Evolutionary conservation across 148 eudicot genomes (phyloP).

Genomic region (Gaultheria prostrata): DNA sequence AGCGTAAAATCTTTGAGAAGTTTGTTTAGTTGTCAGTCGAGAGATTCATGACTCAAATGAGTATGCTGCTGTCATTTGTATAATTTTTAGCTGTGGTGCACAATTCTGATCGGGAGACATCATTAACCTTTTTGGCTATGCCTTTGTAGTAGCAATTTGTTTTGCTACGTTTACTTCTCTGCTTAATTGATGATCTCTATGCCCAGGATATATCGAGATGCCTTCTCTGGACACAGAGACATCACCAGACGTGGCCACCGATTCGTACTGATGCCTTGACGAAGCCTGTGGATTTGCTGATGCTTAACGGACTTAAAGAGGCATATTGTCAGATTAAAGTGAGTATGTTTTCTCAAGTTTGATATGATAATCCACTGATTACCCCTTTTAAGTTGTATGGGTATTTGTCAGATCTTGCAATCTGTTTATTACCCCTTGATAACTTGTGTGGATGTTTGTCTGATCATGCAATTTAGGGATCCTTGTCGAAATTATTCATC

Average conservation of each 20-base stretch:
- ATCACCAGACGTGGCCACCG: constrained; percentile 99
- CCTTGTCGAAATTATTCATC: background rate
- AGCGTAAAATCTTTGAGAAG: background rate
- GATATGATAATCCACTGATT: background rate
- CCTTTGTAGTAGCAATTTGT: background rate
- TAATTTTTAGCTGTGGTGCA: background rate
- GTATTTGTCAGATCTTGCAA: background rate
- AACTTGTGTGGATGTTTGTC: background rate
- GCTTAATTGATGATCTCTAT: background rate
- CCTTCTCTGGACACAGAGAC: constrained; percentile 97
- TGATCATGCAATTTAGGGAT: background rate
- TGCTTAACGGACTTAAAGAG: constrained; percentile 91
- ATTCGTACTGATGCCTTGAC: constrained; percentile 85
- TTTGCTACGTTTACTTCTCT: constrained; percentile 4
- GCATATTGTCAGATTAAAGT: constrained; percentile 83
- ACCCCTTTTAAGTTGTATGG: background rate
- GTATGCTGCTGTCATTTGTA: background rate
- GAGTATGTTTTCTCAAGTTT: constrained; percentile 22
- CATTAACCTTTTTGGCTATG: background rate
- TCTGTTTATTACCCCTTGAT: background rate
- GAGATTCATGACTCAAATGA: background rate
- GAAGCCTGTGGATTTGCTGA: constrained; percentile 79
- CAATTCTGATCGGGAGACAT: background rate
- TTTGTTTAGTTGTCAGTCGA: background rate
- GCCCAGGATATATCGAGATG: constrained; percentile 94